Evolutionary conservation across 371 early-diverging fungal species (phyloP).

Genomic region (Apophysomyces trapeziformis): DNA sequence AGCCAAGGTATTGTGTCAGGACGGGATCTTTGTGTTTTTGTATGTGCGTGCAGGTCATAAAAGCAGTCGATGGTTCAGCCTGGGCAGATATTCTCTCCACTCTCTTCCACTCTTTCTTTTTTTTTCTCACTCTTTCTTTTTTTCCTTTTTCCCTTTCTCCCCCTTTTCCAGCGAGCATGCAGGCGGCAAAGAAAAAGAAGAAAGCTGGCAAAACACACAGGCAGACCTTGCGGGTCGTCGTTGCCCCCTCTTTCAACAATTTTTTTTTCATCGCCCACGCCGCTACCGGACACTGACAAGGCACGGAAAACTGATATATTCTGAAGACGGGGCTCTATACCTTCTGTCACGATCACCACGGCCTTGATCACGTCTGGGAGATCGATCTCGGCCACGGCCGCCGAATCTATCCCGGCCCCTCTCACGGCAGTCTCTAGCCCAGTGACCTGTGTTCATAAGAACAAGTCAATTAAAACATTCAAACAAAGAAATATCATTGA

Average conservation of each 20-base stretch:
- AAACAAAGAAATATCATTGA: not conserved
- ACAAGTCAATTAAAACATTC: not conserved
- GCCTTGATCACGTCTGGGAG: constrained; percentile 33
- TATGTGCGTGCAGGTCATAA: constrained; percentile 10
- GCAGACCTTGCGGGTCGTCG: constrained; percentile 11
- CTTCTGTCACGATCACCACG: constrained; percentile 43
- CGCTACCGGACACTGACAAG: constrained; percentile 22
- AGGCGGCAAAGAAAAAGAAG: not conserved
- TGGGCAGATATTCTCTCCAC: constrained; percentile 11
- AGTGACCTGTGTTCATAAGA: constrained; percentile 57
- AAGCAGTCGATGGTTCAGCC: not conserved
- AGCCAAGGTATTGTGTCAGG: constrained; percentile 9
- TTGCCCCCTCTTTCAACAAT: constrained; percentile 9
- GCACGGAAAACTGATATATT: constrained; percentile 21
- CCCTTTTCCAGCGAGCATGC: not conserved
- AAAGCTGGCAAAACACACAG: constrained; percentile 11
- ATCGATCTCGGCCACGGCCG: constrained; percentile 24
- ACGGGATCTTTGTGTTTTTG: constrained; percentile 4
- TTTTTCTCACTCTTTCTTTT: not conserved
- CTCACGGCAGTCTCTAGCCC: constrained; percentile 75
- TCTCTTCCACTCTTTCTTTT: not conserved
- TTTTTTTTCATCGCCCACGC: constrained; percentile 12
- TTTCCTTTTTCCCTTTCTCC: not conserved
- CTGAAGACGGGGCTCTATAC: constrained; percentile 27
- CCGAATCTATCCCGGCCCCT: constrained; percentile 34